phyloP scores from a whole-genome alignment of 1,139 yeast species.

The Sugiyamaella neomexicana region DNA sequence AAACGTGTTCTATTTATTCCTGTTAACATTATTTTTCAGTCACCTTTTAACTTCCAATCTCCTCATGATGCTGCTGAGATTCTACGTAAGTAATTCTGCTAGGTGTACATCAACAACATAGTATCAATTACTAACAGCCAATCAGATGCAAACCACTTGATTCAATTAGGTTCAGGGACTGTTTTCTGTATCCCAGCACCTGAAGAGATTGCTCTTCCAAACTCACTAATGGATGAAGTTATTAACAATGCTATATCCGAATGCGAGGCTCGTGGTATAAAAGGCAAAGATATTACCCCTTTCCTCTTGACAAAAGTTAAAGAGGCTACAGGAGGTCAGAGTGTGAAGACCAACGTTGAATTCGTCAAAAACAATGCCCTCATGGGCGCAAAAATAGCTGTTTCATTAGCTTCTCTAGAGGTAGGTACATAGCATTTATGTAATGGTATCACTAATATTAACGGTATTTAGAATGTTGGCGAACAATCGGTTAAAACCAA shows the following conservation, averaged over 20 bases:
- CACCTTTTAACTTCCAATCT: constrained; percentile 63
- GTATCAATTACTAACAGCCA: constrained; percentile 20
- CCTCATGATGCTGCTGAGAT: constrained; percentile 62
- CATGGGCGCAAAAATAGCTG: constrained; percentile 68
- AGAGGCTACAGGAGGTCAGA: constrained; percentile 62
- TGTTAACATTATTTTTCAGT: constrained; percentile 31
- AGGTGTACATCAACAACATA: neutral
- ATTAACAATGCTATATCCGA: constrained; percentile 59
- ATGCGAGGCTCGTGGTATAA: constrained; percentile 55
- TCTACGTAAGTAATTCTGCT: constrained; percentile 43
- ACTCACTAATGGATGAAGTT: constrained; percentile 52
- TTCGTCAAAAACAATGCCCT: constrained; percentile 78
- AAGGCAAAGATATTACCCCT: constrained; percentile 80
- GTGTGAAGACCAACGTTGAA: constrained; percentile 68
- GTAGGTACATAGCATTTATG: constrained; percentile 23
- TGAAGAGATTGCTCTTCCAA: constrained; percentile 56
- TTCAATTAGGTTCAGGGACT: constrained; percentile 64
- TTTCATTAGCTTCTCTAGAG: constrained; percentile 48
- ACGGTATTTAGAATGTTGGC: neutral
- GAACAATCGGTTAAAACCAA: neutral
- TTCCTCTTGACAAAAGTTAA: constrained; percentile 67
- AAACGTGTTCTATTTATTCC: neutral
- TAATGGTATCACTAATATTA: neutral
- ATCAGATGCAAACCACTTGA: constrained; percentile 46
- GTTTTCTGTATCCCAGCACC: constrained; percentile 88